These are phyloP conservation scores for Aspergillus sclerotioniger DNA, from an alignment of 495 filamentous ascomycete species.

Conservation along the genomic window DNA sequence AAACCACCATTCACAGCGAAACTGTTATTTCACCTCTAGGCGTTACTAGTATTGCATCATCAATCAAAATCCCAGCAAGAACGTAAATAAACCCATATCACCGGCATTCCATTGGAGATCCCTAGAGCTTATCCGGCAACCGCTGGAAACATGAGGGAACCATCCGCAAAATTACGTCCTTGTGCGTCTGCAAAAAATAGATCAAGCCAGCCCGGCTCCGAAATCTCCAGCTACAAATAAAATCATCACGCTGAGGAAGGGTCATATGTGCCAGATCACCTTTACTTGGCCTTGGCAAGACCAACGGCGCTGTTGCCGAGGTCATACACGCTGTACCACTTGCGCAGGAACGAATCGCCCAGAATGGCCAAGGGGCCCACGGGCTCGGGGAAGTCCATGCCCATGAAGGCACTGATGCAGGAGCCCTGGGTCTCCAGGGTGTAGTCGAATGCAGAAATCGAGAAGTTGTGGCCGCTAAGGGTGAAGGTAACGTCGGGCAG, in stretches of 20 bases:
- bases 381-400: constrained; percentile 93
- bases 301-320: constrained; percentile 80
- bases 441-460: constrained; percentile 87
- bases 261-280: constrained; percentile 8
- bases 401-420: constrained; percentile 97
- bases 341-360: constrained; percentile 95
- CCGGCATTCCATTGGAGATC: not conserved
- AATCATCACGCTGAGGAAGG: constrained; percentile 1
- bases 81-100: not conserved
- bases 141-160: not conserved
- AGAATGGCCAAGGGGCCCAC: constrained; percentile 93
- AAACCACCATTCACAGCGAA: not conserved
- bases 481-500: constrained; percentile 89
- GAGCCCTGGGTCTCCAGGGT: constrained; percentile 92
- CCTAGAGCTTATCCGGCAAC: not conserved
- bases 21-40: not conserved
- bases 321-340: constrained; percentile 97
- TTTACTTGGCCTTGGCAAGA: constrained; percentile 77
- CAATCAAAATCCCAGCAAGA: not conserved
- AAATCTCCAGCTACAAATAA: constrained; percentile 1
- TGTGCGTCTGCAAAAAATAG: not conserved
- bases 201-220: not conserved
- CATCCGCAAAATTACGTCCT: constrained; percentile 1
- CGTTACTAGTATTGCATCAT: not conserved
- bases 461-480: constrained; percentile 85